Evolutionary conservation across 1,284 basidiomycete genomes (phyloP).

Genomic region (Bondarzewia mesenterica): DNA sequence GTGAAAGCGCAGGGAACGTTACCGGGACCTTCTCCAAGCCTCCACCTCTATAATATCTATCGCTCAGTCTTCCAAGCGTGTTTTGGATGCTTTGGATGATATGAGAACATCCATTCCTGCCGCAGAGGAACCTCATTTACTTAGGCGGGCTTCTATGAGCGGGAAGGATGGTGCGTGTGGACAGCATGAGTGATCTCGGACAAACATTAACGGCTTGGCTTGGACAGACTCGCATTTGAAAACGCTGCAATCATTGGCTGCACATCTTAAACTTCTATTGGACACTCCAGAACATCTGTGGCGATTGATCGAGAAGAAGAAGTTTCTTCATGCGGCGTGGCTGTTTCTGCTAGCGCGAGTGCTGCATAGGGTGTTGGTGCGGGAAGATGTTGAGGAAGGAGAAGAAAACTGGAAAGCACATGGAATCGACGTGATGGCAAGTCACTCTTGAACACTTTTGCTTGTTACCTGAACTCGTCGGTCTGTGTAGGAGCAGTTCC

Average conservation of each 20-base stretch:
- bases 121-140: slow-evolving; percentile 34
- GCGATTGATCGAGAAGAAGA: slow-evolving; percentile 72
- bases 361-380: slow-evolving; percentile 60
- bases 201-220: not conserved
- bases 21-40: slow-evolving; percentile 87
- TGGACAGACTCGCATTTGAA: slow-evolving; percentile 56
- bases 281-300: slow-evolving; percentile 87
- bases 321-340: slow-evolving; percentile 78
- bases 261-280: slow-evolving; percentile 80
- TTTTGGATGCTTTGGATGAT: slow-evolving; percentile 52
- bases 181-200: not conserved
- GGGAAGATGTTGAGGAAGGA: slow-evolving; percentile 50
- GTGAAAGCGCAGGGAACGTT: slow-evolving; percentile 79
- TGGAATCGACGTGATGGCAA: slow-evolving; percentile 58
- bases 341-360: slow-evolving; percentile 81
- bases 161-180: slow-evolving; percentile 39
- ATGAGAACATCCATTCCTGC: slow-evolving; percentile 44
- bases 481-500: slow-evolving; percentile 59
- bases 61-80: slow-evolving; percentile 54
- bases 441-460: not conserved
- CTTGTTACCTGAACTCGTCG: too few species aligned
- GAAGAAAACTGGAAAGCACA: slow-evolving; percentile 51
- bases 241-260: slow-evolving; percentile 68
- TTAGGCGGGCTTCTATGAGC: slow-evolving; percentile 30
- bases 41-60: slow-evolving; percentile 83